Evolutionary conservation across 768 basidiomycete species (phyloP), one percentile per base, ranked within the genome.

Genomic region (Trametes elegans): DNA sequence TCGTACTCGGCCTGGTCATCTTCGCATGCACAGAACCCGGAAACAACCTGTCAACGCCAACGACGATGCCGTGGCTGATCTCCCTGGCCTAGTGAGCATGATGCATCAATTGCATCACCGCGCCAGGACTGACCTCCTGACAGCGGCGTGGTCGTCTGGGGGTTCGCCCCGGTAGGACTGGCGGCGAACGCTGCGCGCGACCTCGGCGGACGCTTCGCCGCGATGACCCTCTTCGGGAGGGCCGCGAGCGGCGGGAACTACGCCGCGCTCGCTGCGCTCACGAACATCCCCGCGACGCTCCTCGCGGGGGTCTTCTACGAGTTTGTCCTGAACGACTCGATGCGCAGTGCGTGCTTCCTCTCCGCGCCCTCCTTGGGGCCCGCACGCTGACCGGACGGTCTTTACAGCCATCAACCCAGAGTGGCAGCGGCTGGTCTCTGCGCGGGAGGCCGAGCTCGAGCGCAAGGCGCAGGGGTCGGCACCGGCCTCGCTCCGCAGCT

Each of bases 131-230:
- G 24, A n/a, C 9, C 13, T 24, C 6, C 16, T 16, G 10, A 6
- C 51, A 87, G 85, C 62, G 80, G 72, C 41, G 69, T 76, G 35
- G 74, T 76, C 34, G 76, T 87, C 55, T 87, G 85, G 84, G 81
- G 84, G 34, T 88, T 73, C 64, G 71, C 79, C 5, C 70, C 77
- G 3, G 71, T 75, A 31, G 77, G 78, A 21, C 79, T 88, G 40
- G 75, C 83, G 13, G 73, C 85, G 29, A 89, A 89, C 67, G 69
- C 83, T 3, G 84, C 85, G 26, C 84, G 87, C 63, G 87, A 88
- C 65, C 26, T 89, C 38, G 87, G 86, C 18, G 82, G 77, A 4
- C 80, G 86, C 14, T 57, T 88, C n/a, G 77, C 79, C 60, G 79
- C 76, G 0, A 64, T 89, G 68, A 74, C 83, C 3, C 78, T 87